Evolutionary conservation across 179 eudicot species (phyloP).

Genomic region (Silene coronaria): DNA sequence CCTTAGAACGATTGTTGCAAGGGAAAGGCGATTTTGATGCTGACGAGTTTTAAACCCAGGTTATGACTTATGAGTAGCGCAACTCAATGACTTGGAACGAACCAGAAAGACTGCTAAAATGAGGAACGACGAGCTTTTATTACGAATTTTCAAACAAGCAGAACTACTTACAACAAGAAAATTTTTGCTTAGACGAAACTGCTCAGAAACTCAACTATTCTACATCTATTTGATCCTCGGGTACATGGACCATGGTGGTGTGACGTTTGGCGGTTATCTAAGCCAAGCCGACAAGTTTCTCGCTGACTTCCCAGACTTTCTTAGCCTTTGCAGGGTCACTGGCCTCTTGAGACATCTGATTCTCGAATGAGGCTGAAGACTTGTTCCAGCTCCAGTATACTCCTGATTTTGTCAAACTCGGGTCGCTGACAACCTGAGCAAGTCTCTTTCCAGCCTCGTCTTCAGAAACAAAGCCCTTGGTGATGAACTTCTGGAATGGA

Average conservation of each 20-base stretch:
- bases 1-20: too few species aligned
- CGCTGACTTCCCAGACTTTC: conserved; percentile 76
- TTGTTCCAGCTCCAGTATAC: conserved; percentile 95
- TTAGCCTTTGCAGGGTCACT: conserved; percentile 71
- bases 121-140: conserved; percentile 9
- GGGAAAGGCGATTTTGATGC: neutral
- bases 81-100: too few species aligned
- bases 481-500: conserved; percentile 75
- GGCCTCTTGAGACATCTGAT: conserved; percentile 69
- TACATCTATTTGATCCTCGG: conserved; percentile 5
- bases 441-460: conserved; percentile 72
- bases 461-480: conserved; percentile 79
- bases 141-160: conserved; percentile 11
- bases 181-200: conserved; percentile 12
- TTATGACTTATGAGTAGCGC: too few species aligned
- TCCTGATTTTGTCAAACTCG: conserved; percentile 73
- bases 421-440: conserved; percentile 74
- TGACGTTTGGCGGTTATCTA: conserved; percentile 19
- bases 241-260: neutral
- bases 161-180: conserved; percentile 23
- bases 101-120: too few species aligned
- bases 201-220: neutral
- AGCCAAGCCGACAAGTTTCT: conserved; percentile 73
- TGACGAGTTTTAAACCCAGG: neutral
- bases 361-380: conserved; percentile 64